Percentiles rank a stretch among this genome's conserved stretches.
phyloP scores from a whole-genome alignment of 1,139 yeast genomes.

The Lodderomyces orthopsilosis region DNA sequence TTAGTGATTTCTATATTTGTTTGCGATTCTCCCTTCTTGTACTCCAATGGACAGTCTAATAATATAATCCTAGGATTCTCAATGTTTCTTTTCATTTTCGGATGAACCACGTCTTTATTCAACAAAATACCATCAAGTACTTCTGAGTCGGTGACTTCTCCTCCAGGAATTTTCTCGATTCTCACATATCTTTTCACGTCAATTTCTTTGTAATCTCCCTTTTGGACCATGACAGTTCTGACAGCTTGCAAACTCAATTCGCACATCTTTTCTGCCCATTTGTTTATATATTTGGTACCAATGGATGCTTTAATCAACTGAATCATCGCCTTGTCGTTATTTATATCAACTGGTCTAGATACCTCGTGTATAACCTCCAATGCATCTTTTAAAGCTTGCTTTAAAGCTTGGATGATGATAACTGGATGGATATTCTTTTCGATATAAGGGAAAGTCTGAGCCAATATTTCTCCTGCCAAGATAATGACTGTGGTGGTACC shows the following conservation, averaged over 20 bases:
- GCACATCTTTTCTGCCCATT: constrained; percentile 95
- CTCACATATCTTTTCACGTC: constrained; percentile 92
- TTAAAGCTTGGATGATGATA: constrained; percentile 89
- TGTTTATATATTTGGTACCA: constrained; percentile 90
- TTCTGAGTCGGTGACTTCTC: constrained; percentile 84
- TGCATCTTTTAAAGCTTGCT: constrained; percentile 88
- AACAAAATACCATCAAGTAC: constrained; percentile 90
- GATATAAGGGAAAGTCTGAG: constrained; percentile 90
- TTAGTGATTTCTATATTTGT: constrained; percentile 96
- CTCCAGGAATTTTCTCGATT: constrained; percentile 96
- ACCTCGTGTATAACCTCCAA: constrained; percentile 82
- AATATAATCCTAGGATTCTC: constrained; percentile 86
- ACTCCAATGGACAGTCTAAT: constrained; percentile 95
- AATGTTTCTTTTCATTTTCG: constrained; percentile 89
- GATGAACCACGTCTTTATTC: constrained; percentile 97
- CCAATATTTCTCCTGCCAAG: constrained; percentile 93
- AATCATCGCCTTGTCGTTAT: constrained; percentile 83
- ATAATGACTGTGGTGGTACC: constrained; percentile 97
- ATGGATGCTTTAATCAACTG: constrained; percentile 85
- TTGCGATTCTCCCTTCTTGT: constrained; percentile 98
- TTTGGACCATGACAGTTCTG: constrained; percentile 69
- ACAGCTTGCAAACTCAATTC: constrained; percentile 84
- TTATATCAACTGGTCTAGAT: constrained; percentile 79
- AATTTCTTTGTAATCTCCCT: constrained; percentile 75
- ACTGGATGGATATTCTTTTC: constrained; percentile 98